Base-by-base conservation (phyloP, 352 stramenopile species). In the Stramenopiles sp. region DNA sequence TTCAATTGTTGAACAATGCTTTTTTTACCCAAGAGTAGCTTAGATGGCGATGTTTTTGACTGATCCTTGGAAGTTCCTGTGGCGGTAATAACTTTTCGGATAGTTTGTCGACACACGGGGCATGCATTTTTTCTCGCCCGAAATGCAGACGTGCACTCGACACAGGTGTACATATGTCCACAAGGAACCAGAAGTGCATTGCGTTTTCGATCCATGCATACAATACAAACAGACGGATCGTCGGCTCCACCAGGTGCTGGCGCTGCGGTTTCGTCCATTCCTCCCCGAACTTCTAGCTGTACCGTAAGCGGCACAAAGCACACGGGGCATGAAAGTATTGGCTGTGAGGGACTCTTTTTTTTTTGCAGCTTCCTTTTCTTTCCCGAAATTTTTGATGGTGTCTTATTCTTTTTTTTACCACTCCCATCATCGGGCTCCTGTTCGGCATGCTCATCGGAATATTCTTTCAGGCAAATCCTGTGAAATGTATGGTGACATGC, bases 291-390 rank as follows among this genome's bases (percentile, higher is more conserved):
- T 31, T 83, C 83, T 4, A 95, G 74, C 77, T 95, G 82, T 0
- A 96, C 84, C 0, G 88, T 94, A 3, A 96, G 78, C 4, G 87
- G 82, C 68, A 89, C 83, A 30, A 85, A 84, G 80, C 90, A 96
- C 0, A 79, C 79, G 25, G 87, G 88, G 68, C 90, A 96, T 12
- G 78, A 80, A 1, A 86, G 83, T 31, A 82, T 78, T 1, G 78
- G 85, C 1, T 85, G 84, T 32, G 82, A 69, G 25, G 12, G 12
- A 25, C 12, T 71, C 35, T 4, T 2, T 4, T 2, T 6, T 2
- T 71, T 71, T 6, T 6, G 33, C 53, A 35, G 33, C 53, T 2
- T 6, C 6, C 35, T 71, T 6, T 71, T 71, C 6, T 2, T 6
- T 6, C 31, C 35, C 2, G 53, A 4, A 35, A 6, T 6, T 6